Evolutionary conservation across 108 stramenopile species (phyloP).

Genomic region (Cylindrotheca closterium): DNA sequence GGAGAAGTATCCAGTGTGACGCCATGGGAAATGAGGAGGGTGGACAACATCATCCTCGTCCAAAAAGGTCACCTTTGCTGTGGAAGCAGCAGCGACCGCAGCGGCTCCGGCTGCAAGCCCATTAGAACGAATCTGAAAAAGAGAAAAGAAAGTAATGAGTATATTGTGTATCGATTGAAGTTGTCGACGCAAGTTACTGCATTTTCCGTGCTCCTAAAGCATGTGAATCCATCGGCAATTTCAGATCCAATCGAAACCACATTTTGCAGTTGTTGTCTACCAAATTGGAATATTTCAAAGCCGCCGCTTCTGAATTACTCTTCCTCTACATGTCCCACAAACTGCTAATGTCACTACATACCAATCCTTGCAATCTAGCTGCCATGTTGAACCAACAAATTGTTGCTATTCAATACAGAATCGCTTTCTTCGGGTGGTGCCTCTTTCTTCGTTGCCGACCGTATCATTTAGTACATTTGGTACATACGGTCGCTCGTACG

Average conservation of each 20-base stretch:
- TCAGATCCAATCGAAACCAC: neutral
- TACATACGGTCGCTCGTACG: too few species aligned
- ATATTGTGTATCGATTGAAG: neutral
- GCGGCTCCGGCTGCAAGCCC: constrained; percentile 34
- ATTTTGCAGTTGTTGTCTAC: neutral
- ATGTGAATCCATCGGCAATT: neutral
- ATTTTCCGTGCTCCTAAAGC: neutral
- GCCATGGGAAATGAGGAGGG: constrained; percentile 73
- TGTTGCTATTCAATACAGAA: neutral
- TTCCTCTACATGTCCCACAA: neutral
- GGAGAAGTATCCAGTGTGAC: constrained; percentile 75
- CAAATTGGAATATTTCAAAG: too few species aligned
- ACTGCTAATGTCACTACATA: constrained; percentile 4
- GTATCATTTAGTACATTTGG: too few species aligned
- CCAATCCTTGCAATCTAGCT: constrained; percentile 29
- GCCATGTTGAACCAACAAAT: constrained; percentile 15
- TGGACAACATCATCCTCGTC: constrained; percentile 74
- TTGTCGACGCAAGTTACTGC: neutral
- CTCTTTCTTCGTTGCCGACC: too few species aligned
- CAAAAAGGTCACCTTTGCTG: constrained; percentile 19
- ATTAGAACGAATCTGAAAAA: constrained; percentile 25
- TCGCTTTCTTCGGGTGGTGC: too few species aligned
- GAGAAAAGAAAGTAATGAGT: neutral
- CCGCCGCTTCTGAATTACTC: neutral
- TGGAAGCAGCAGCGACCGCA: constrained; percentile 2